Base-by-base conservation (phyloP, 1,284 basidiomycete species). In the Pyrrhoderma lamaoense region DNA sequence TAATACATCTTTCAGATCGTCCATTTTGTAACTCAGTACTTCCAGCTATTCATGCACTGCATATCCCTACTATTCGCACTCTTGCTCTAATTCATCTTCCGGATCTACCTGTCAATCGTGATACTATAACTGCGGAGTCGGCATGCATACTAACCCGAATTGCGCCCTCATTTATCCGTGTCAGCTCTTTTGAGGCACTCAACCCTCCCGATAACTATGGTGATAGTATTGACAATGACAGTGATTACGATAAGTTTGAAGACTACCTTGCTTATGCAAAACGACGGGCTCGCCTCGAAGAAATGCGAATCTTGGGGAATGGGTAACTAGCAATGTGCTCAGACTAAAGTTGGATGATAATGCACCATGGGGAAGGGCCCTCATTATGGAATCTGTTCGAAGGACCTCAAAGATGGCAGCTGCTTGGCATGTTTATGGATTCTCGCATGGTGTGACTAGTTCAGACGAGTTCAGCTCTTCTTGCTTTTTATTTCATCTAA, bases 401-500 rank as follows among this genome's bases (percentile, higher is more conserved):
- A 71, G 90, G 60, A 98, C 95, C 61, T 94, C 90, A 36, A 72
- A 71, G 61, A 98, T 94, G 80, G 89, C 93, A 0, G 95, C 91
- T 1, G 82, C 76, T 1, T 98, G 95, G 95, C 95, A 98, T 67
- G 87, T 80, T 5, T 91, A 91, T 66, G 91, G 91, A 0, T 94
- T 90, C 65, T 92, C 93, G 87, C 85, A 89, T 60, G 87, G 86
- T 0, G 94, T 98, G 16, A 89, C 97, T 61, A 97, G 97, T 64
- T 96, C 94, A 2, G 94, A 97, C 71, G 94, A 94, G 85, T 87
- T 49, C 79, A 63, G 36, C 9, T 13, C 37, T 16, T 35, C 21
- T 18, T 11, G 3, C 14, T 31, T 37, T 40, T n/a, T n/a, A n/a
- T 47, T 27, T 23, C n/a, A n/a, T 14, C 23, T 16, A n/a, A 19